Evolutionary conservation across 2,329 filamentous ascomycete species (phyloP), one percentile per base, ranked within the genome.

Genomic region (Fusarium newnesense): DNA sequence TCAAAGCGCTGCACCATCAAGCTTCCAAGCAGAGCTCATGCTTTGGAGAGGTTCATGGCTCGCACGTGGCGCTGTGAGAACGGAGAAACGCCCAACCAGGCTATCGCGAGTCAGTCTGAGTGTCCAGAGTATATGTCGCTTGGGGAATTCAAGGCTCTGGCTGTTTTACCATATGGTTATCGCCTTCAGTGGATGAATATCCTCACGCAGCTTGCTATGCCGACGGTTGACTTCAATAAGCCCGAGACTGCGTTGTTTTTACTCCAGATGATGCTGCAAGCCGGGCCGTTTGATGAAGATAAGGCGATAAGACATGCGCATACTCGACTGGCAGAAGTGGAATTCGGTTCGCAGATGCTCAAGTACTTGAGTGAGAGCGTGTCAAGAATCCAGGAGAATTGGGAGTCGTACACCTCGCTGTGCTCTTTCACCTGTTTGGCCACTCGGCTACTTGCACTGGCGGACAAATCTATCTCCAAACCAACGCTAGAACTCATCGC

Each of bases 71-170:
- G 9, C 1, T 5, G 30, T 2, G 70, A 73, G 7, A 39, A 73
- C 9, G 73, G 75, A 0, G 26, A 67, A 26, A 69, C 70, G 1
- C 81, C 87, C 0, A 93, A 93, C 63, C 72, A 82, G 1, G 85
- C 88, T 0, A 83, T 92, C 18, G 84, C 89, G 0, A 78, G 75
- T 2, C 87, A 89, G 64, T 79, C 73, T 0, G 57, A 77, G 0
- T 90, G 88, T 54, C 88, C 90, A 0, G 16, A 63, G 0, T 74
- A 84, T 28, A 80, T 92, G 62, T 82, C 85, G 0, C 65, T 89
- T 0, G 84, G 86, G 0, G 89, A 92, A 60, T 91, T 85, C 75
- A 86, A 87, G 57, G 81, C 84, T 4, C 15, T 78, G 10, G 52
- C 59, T 32, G 37, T 36, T 2, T 24, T 79, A 1, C 72, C 67